phyloP scores from a whole-genome alignment of 768 basidiomycete genomes.

The Lactifluus subvellereus region DNA sequence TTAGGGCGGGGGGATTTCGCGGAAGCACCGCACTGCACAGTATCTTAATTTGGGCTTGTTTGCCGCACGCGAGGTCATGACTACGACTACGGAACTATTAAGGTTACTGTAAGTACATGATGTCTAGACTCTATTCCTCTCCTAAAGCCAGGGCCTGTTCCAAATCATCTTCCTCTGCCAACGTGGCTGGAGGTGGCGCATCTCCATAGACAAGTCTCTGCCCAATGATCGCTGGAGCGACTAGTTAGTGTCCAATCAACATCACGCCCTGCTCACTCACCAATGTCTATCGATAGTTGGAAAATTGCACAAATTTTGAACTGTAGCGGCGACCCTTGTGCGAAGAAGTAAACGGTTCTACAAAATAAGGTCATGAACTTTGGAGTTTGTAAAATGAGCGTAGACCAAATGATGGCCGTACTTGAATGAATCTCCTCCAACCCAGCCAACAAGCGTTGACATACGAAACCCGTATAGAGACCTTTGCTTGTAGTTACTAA shows the following conservation, averaged over 20 bases:
- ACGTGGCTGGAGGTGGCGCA: slow-evolving; percentile 47
- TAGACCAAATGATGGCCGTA: slow-evolving; percentile 31
- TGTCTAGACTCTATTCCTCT: slow-evolving; percentile 40
- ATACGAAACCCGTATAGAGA: slow-evolving; percentile 82
- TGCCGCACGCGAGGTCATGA: not conserved
- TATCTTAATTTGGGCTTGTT: slow-evolving; percentile 24
- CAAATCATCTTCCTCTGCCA: slow-evolving; percentile 55
- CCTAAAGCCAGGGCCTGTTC: slow-evolving; percentile 68
- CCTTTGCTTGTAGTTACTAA: slow-evolving; percentile 70
- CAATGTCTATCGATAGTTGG: slow-evolving; percentile 72
- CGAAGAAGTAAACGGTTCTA: slow-evolving; percentile 78
- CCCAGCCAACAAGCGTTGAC: slow-evolving; percentile 79
- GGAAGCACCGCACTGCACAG: not conserved
- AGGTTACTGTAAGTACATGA: not conserved
- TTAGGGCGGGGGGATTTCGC: not conserved
- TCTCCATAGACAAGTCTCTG: slow-evolving; percentile 76
- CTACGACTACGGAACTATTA: too few relatives aligned
- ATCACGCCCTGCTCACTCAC: slow-evolving; percentile 38
- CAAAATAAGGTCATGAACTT: not conserved
- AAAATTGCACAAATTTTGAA: slow-evolving; percentile 82
- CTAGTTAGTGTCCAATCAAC: slow-evolving; percentile 15
- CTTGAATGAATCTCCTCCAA: slow-evolving; percentile 84
- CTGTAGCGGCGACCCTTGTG: slow-evolving; percentile 64
- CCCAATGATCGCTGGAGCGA: slow-evolving; percentile 53
- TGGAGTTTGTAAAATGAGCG: not conserved